These are phyloP conservation scores for Leucocoprinus leucothites DNA, from an alignment of 768 basidiomycete species.

Conservation along the genomic window DNA sequence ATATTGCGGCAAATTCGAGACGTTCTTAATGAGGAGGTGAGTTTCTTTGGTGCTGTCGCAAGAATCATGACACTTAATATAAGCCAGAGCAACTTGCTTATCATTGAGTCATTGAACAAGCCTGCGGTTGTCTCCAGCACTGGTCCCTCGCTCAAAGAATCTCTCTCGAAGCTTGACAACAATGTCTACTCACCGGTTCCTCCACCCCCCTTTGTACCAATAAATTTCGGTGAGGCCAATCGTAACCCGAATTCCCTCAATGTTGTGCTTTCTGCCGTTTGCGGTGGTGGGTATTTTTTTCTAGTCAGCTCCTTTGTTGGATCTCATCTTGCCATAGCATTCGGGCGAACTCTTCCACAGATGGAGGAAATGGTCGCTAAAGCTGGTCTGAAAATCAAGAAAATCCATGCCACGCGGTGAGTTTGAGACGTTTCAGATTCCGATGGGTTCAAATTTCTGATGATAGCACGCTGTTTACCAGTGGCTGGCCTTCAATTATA, in stretches of 20 bases:
- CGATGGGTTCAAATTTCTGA: not conserved
- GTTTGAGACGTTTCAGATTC: constrained; percentile 2
- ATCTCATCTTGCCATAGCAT: constrained; percentile 20
- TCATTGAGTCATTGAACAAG: constrained; percentile 35
- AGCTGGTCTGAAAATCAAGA: constrained; percentile 33
- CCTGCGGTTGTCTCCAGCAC: constrained; percentile 27
- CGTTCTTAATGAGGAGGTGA: constrained; percentile 30
- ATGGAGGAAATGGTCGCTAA: constrained; percentile 34
- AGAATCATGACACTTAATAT: not conserved
- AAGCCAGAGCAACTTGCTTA: constrained; percentile 30
- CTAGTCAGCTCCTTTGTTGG: too few species aligned
- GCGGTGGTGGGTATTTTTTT: constrained; percentile 24
- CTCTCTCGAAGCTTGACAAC: constrained; percentile 24
- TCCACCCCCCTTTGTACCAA: constrained; percentile 32
- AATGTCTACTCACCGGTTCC: constrained; percentile 29
- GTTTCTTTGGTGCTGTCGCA: not conserved
- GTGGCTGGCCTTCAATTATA: constrained; percentile 36
- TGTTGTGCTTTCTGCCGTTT: constrained; percentile 32
- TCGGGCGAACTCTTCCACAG: constrained; percentile 33
- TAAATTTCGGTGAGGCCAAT: constrained; percentile 36
- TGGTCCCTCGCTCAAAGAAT: constrained; percentile 19
- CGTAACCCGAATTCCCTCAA: constrained; percentile 35
- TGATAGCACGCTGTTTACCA: constrained; percentile 11
- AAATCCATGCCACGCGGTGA: constrained; percentile 34
- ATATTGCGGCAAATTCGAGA: constrained; percentile 33